Evolutionary conservation across 768 basidiomycete species (phyloP).

Genomic region (Trametes coccinea): DNA sequence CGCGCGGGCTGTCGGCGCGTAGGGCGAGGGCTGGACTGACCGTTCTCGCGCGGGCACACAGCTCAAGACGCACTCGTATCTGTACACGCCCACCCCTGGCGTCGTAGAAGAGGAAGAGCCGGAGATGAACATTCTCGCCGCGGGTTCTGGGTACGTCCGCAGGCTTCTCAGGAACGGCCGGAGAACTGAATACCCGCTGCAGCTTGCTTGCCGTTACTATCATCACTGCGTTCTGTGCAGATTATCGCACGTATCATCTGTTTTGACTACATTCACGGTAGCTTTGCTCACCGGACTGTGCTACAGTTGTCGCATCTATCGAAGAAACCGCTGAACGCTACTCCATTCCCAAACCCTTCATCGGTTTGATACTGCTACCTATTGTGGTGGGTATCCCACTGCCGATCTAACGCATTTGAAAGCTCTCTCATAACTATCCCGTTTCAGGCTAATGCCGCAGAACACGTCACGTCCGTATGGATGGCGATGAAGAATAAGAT

Average conservation of each 20-base stretch:
- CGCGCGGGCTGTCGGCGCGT: background rate
- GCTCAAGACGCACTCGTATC: slow-evolving; percentile 69
- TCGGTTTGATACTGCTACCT: slow-evolving; percentile 83
- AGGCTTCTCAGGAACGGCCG: background rate
- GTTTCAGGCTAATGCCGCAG: slow-evolving; percentile 72
- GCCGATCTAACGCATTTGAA: too few species aligned
- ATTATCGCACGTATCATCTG: slow-evolving; percentile 59
- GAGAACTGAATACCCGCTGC: background rate
- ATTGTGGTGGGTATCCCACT: slow-evolving; percentile 62
- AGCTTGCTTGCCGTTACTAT: slow-evolving; percentile 76
- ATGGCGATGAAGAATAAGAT: slow-evolving; percentile 83
- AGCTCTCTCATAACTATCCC: background rate
- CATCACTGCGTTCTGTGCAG: slow-evolving; percentile 86
- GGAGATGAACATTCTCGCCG: slow-evolving; percentile 72
- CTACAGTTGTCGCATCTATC: slow-evolving; percentile 82
- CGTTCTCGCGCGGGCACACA: slow-evolving; percentile 30
- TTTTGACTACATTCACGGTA: background rate
- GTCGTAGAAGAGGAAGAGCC: slow-evolving; percentile 42
- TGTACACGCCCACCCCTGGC: slow-evolving; percentile 53
- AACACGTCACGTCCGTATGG: slow-evolving; percentile 85
- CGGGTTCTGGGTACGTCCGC: slow-evolving; percentile 48
- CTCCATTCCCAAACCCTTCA: slow-evolving; percentile 80
- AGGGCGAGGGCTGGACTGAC: background rate
- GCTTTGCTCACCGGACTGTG: background rate
- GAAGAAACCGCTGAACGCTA: slow-evolving; percentile 87